Conservation (phyloP, 2,329 filamentous ascomycete genomes). For the Aspergillus quadrilineatus region DNA sequence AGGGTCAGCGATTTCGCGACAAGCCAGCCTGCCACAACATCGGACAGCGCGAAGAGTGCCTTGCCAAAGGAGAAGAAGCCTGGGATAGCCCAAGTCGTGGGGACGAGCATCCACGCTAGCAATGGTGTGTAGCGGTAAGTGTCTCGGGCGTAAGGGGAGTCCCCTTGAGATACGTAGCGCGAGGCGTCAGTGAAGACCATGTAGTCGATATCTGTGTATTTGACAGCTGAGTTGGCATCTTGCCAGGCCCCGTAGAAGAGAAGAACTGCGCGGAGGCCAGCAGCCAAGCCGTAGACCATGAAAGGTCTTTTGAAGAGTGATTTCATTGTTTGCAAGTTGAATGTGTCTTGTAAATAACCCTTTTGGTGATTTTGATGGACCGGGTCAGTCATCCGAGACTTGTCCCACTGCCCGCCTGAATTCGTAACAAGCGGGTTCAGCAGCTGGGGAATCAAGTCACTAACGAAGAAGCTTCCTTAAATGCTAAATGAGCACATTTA, state of each 20-base stretch:
- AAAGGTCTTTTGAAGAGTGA: constrained; percentile 35
- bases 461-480: not conserved
- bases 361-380: not conserved
- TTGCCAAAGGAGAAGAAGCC: constrained; percentile 74
- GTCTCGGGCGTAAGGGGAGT: constrained; percentile 80
- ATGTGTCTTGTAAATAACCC: too few species aligned
- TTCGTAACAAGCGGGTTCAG: not conserved
- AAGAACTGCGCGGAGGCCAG: constrained; percentile 68
- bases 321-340: constrained; percentile 9
- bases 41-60: constrained; percentile 76
- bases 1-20: constrained; percentile 58
- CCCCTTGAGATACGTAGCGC: constrained; percentile 66
- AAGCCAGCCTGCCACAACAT: constrained; percentile 81
- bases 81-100: constrained; percentile 61
- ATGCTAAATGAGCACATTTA: not conserved
- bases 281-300: constrained; percentile 37
- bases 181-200: constrained; percentile 96
- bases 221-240: constrained; percentile 85
- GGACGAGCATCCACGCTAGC: constrained; percentile 84
- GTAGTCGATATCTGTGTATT: constrained; percentile 99
- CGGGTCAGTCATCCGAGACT: too few species aligned
- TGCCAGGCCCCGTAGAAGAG: constrained; percentile 89
- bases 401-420: too few species aligned
- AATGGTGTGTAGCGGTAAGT: constrained; percentile 97
- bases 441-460: not conserved